A percentile compares a stretch with the other conserved stretches of the same genome.
Evolutionary conservation across 1,284 basidiomycete genomes (phyloP).

Genomic region (Fomes fomentarius): DNA sequence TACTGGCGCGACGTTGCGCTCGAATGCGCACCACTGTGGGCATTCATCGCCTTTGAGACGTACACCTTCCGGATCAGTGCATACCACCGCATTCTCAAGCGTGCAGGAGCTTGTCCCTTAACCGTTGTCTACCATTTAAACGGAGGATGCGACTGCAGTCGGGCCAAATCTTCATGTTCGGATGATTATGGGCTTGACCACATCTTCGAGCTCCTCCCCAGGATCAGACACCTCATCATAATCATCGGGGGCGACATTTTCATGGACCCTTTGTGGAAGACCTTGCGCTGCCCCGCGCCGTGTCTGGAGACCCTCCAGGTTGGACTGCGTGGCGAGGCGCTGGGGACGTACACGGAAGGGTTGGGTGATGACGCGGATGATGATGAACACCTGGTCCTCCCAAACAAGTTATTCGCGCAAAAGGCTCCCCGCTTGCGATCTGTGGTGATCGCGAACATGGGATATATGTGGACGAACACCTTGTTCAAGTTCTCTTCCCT

Average conservation of each 20-base stretch:
- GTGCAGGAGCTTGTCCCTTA: not conserved
- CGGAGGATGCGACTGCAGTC: not conserved
- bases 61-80: not conserved
- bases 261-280: not conserved
- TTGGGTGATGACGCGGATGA: too few relatives aligned
- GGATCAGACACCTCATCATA: not conserved
- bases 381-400: too few relatives aligned
- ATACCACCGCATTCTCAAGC: not conserved
- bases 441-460: too few relatives aligned
- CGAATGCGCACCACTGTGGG: slow-evolving; percentile 2
- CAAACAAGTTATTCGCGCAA: too few relatives aligned
- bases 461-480: too few relatives aligned
- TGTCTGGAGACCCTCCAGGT: not conserved
- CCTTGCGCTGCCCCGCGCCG: not conserved
- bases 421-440: too few relatives aligned
- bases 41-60: slow-evolving; percentile 10
- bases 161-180: not conserved
- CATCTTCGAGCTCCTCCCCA: not conserved
- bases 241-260: not conserved
- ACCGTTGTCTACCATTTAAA: slow-evolving; percentile 9
- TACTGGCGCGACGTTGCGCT: slow-evolving; percentile 9
- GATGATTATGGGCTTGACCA: not conserved
- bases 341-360: too few relatives aligned
- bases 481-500: too few relatives aligned
- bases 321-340: too few relatives aligned